Conservation (phyloP, 2,329 filamentous ascomycete genomes). For the Nemania abortiva region DNA sequence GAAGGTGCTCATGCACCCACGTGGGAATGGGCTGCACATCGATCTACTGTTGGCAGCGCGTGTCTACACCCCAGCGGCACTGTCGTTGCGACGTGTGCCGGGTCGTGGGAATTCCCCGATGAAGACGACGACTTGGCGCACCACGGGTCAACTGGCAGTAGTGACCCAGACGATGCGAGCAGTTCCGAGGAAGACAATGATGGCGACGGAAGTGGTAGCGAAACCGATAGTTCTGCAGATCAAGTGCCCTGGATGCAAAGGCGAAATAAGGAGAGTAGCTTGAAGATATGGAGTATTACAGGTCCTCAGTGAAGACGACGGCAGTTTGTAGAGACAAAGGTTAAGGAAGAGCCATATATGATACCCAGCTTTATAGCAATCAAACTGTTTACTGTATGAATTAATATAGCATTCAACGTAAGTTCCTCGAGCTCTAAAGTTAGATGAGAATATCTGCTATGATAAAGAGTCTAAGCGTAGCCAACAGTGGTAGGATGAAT, state of each 20-base stretch:
- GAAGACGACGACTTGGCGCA: conserved; percentile 34
- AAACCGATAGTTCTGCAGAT: conserved; percentile 21
- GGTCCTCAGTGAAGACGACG: conserved; percentile 24
- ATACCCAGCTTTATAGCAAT: conserved; percentile 37
- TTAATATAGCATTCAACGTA: background rate
- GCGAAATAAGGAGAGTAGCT: conserved; percentile 56
- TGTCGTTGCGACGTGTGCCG: conserved; percentile 68
- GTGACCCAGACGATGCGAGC: conserved; percentile 11
- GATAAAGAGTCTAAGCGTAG: conserved; percentile 4
- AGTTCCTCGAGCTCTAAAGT: background rate
- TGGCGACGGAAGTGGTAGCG: conserved; percentile 26
- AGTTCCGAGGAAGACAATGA: conserved; percentile 13
- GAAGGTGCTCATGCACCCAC: conserved; percentile 59
- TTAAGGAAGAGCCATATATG: conserved; percentile 22
- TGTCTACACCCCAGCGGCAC: conserved; percentile 66
- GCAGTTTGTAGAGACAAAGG: conserved; percentile 1
- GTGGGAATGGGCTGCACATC: conserved; percentile 62
- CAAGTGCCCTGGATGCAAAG: conserved; percentile 45
- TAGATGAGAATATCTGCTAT: background rate
- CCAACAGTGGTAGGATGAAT: conserved; percentile 11
- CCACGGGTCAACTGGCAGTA: background rate
- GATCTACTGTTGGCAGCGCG: conserved; percentile 62
- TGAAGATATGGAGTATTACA: conserved; percentile 60
- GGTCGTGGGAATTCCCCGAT: conserved; percentile 60
- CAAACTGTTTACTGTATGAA: background rate